phyloP scores from a whole-genome alignment of 2,329 filamentous ascomycete genomes.

The Didymella lethalis region DNA sequence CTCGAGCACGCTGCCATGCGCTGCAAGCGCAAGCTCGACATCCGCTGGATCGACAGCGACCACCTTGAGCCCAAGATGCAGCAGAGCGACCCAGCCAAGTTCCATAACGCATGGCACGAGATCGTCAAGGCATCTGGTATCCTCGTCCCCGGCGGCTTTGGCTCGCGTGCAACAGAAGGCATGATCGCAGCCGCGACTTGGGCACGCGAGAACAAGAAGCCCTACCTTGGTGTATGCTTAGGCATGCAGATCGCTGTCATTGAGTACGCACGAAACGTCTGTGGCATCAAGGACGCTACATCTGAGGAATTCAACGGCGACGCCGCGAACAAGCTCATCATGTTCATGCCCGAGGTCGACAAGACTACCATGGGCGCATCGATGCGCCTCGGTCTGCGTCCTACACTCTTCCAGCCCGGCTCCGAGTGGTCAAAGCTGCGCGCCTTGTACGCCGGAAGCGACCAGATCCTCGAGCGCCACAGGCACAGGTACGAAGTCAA shows the following conservation, averaged over 20 bases:
- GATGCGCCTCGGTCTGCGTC: conserved; percentile 81
- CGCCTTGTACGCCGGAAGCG: conserved; percentile 70
- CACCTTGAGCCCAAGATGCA: conserved; percentile 76
- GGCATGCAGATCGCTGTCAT: conserved; percentile 94
- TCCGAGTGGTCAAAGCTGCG: conserved; percentile 82
- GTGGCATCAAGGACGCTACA: conserved; percentile 66
- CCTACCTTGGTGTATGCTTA: conserved; percentile 89
- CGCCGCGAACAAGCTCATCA: conserved; percentile 74
- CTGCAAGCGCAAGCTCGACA: conserved; percentile 78
- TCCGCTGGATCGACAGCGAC: conserved; percentile 85
- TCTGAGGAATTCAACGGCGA: conserved; percentile 65
- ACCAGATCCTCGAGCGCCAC: conserved; percentile 72
- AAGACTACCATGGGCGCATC: conserved; percentile 81
- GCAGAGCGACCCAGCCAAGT: conserved; percentile 71
- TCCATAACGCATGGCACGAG: conserved; percentile 85
- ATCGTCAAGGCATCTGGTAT: conserved; percentile 75
- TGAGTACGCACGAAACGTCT: conserved; percentile 82
- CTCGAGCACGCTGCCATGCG: conserved; percentile 92
- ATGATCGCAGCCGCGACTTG: conserved; percentile 90
- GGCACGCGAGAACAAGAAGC: conserved; percentile 81
- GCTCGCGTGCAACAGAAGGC: conserved; percentile 80
- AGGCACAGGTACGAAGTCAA: conserved; percentile 93
- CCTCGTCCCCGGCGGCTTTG: conserved; percentile 80
- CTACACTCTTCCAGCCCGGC: conserved; percentile 76
- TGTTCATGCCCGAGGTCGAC: conserved; percentile 92